Evolutionary conservation across 352 stramenopile species (phyloP).

Genomic region (Albugo candida): DNA sequence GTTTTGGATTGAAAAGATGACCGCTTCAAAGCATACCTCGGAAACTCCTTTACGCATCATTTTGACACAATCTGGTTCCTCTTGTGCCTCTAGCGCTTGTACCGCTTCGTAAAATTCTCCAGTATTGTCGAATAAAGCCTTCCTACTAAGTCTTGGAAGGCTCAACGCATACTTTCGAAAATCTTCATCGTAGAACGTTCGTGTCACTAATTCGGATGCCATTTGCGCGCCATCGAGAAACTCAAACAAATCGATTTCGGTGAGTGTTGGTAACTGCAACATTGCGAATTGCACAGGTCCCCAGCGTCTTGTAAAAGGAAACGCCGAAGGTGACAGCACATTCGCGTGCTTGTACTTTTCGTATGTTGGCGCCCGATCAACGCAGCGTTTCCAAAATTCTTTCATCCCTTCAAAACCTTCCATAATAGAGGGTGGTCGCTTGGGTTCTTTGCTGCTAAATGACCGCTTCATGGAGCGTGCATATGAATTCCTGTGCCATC

Average conservation of each 20-base stretch:
- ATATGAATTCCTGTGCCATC: neutral
- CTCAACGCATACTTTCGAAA: too few species aligned
- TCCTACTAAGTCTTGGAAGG: slow-evolving; percentile 6
- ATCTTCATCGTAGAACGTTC: too few species aligned
- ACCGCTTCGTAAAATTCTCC: slow-evolving; percentile 22
- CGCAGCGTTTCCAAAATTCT: slow-evolving; percentile 15
- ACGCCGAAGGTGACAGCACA: slow-evolving; percentile 13
- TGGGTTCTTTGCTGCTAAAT: neutral
- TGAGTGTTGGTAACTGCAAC: slow-evolving; percentile 23
- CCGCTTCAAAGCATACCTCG: slow-evolving; percentile 23
- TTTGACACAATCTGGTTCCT: neutral
- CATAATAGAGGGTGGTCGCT: neutral
- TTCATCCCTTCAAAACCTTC: slow-evolving; percentile 12
- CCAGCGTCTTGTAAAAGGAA: slow-evolving; percentile 2
- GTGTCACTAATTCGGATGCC: slow-evolving; percentile 18
- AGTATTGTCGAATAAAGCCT: slow-evolving; percentile 38
- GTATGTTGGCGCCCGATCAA: slow-evolving; percentile 11
- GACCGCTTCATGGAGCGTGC: neutral
- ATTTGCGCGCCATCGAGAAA: slow-evolving; percentile 30
- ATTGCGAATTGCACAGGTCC: slow-evolving; percentile 20
- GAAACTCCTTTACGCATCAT: neutral
- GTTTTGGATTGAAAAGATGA: slow-evolving; percentile 31
- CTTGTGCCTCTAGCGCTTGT: slow-evolving; percentile 10
- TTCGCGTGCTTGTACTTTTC: slow-evolving; percentile 16
- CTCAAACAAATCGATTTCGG: slow-evolving; percentile 25